Evolutionary conservation across 2,329 filamentous ascomycete genomes (phyloP).

Genomic region (Ophiostoma novo-ulmi): DNA sequence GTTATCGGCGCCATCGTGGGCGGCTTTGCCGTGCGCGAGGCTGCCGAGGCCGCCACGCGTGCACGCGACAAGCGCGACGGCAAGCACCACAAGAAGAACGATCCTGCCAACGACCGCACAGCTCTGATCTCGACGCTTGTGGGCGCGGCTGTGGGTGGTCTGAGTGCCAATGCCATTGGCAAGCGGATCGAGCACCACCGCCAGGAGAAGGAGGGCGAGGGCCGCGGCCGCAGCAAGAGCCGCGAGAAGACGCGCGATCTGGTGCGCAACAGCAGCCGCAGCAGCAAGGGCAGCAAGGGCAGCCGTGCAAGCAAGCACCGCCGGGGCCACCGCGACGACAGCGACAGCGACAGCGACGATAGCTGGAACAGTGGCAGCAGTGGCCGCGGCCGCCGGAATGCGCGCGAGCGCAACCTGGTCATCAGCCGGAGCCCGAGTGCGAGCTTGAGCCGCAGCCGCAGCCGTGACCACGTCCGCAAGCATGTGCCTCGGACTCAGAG

Average conservation of each 20-base stretch:
- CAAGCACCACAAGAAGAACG: conserved; percentile 26
- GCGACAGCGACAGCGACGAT: conserved; percentile 20
- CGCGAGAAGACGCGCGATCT: conserved; percentile 25
- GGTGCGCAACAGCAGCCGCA: conserved; percentile 28
- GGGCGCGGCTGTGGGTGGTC: conserved; percentile 50
- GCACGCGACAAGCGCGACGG: conserved; percentile 30
- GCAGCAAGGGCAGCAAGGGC: conserved; percentile 18
- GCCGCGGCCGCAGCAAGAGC: conserved; percentile 26
- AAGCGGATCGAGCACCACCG: conserved; percentile 40
- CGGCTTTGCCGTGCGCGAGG: conserved; percentile 47
- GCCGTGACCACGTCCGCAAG: conserved; percentile 22
- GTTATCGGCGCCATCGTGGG: conserved; percentile 52
- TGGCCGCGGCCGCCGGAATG: conserved; percentile 28
- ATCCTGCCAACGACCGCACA: conserved; percentile 20
- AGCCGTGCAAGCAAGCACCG: neutral
- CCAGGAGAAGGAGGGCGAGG: conserved; percentile 31
- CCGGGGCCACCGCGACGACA: conserved; percentile 27
- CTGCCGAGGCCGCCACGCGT: conserved; percentile 33
- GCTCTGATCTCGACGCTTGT: conserved; percentile 47
- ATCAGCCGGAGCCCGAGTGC: conserved; percentile 23
- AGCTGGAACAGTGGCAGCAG: conserved; percentile 19
- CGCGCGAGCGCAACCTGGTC: conserved; percentile 24
- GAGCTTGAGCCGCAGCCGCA: conserved; percentile 22
- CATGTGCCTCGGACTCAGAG: conserved; percentile 13
- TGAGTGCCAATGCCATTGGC: conserved; percentile 50